phyloP scores from a whole-genome alignment of 1,284 basidiomycete species.

The Ceratobasidium sp. region DNA sequence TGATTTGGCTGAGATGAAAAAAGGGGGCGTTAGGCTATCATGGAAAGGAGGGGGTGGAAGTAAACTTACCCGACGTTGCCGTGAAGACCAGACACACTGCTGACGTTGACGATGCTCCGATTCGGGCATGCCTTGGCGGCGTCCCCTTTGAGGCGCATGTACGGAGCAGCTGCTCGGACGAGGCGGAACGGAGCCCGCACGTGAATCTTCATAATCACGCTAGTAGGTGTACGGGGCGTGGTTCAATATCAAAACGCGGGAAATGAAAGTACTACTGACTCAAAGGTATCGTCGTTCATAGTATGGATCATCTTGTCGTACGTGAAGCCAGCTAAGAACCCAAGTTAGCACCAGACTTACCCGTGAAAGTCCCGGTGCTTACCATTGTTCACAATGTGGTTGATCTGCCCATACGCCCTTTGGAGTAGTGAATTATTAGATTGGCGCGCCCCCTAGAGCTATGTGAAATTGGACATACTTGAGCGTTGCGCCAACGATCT shows the following conservation, averaged over 20 bases:
- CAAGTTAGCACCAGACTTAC: constrained; percentile 28
- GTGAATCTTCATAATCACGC: constrained; percentile 83
- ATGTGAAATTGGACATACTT: constrained; percentile 65
- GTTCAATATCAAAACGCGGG: not conserved
- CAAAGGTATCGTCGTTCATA: constrained; percentile 84
- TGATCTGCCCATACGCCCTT: constrained; percentile 83
- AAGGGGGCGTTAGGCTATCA: not conserved
- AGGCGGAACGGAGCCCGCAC: constrained; percentile 88
- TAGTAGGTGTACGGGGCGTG: not conserved
- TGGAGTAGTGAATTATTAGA: constrained; percentile 19
- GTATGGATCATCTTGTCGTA: constrained; percentile 68
- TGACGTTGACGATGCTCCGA: constrained; percentile 82
- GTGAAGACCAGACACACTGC: constrained; percentile 81
- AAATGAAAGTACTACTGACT: constrained; percentile 54
- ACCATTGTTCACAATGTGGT: constrained; percentile 90
- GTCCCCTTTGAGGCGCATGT: constrained; percentile 82
- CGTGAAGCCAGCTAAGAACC: constrained; percentile 80
- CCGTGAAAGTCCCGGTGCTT: constrained; percentile 48
- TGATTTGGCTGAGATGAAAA: constrained; percentile 76
- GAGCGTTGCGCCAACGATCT: constrained; percentile 80
- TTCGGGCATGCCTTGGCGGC: constrained; percentile 64
- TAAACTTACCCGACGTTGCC: constrained; percentile 64
- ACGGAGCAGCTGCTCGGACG: constrained; percentile 84
- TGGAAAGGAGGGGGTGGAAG: not conserved
- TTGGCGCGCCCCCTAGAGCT: constrained; percentile 15